phyloP scores from a whole-genome alignment of 768 basidiomycete genomes.

The Rubroboletus satanas region DNA sequence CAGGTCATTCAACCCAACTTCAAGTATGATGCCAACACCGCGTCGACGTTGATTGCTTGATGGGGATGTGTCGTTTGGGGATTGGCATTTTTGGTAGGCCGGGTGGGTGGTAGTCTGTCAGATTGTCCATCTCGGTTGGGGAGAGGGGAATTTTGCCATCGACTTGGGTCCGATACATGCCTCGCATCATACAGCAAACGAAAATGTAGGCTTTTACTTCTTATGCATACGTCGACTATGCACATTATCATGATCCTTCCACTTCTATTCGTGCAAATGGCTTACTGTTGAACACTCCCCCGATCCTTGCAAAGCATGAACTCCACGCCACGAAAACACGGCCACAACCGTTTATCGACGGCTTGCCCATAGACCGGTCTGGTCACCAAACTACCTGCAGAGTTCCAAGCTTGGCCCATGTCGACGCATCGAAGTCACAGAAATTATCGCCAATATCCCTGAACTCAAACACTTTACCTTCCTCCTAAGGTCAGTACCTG shows the following conservation, averaged over 20 bases:
- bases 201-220: conserved; percentile 21
- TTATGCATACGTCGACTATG: conserved; percentile 18
- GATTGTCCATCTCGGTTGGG: neutral
- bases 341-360: too few relatives aligned
- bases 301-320: neutral
- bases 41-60: conserved; percentile 86
- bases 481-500: too few relatives aligned
- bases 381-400: too few relatives aligned
- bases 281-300: neutral
- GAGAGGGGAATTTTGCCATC: neutral
- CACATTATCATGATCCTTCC: neutral
- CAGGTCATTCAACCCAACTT: conserved; percentile 97
- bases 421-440: too few relatives aligned
- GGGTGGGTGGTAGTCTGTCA: neutral
- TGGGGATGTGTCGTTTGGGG: neutral
- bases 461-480: too few relatives aligned
- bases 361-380: too few relatives aligned
- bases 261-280: neutral
- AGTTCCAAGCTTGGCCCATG: too few relatives aligned
- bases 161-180: conserved; percentile 7
- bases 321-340: neutral
- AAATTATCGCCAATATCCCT: too few relatives aligned
- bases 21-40: conserved; percentile 97
- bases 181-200: conserved; percentile 3
- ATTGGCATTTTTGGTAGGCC: neutral